Conservation (phyloP, 768 basidiomycete species). For the Boletus rex-veris region DNA sequence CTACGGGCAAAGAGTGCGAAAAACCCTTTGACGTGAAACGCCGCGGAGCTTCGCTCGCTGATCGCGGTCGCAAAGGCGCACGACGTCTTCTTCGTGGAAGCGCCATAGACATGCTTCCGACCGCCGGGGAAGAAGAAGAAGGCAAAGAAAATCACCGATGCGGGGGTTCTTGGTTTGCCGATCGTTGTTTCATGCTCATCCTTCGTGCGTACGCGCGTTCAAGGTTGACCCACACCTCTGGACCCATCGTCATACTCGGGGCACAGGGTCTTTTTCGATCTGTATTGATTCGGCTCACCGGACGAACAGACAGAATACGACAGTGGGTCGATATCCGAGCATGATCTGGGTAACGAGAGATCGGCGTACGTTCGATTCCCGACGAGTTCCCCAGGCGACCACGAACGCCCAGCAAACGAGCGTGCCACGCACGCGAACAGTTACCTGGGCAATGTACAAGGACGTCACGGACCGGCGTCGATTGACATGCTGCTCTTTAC, state of each 20-base stretch:
- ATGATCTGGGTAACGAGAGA: not conserved
- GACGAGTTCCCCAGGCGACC: constrained; percentile 35
- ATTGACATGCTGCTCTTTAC: constrained; percentile 41
- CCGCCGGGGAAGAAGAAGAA: not conserved
- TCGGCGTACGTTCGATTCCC: not conserved
- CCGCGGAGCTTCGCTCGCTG: not conserved
- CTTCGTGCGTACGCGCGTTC: not conserved
- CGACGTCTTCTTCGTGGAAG: not conserved
- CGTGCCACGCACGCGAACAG: constrained; percentile 34
- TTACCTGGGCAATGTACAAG: constrained; percentile 42
- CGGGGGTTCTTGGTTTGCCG: not conserved
- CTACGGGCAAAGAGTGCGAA: not conserved
- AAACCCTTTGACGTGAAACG: not conserved
- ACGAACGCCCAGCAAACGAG: constrained; percentile 45
- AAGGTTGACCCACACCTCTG: too few relatives aligned
- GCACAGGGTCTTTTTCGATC: not conserved
- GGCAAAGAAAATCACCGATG: not conserved
- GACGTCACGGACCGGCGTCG: constrained; percentile 39
- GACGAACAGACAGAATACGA: not conserved
- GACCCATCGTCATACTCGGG: not conserved
- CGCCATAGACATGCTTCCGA: not conserved
- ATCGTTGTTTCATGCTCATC: not conserved
- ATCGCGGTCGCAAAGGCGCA: not conserved
- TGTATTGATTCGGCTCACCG: not conserved
- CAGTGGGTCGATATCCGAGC: not conserved